phyloP scores from a whole-genome alignment of 2,329 filamentous ascomycete genomes.

The Stagonosporopsis chrysanthemi region DNA sequence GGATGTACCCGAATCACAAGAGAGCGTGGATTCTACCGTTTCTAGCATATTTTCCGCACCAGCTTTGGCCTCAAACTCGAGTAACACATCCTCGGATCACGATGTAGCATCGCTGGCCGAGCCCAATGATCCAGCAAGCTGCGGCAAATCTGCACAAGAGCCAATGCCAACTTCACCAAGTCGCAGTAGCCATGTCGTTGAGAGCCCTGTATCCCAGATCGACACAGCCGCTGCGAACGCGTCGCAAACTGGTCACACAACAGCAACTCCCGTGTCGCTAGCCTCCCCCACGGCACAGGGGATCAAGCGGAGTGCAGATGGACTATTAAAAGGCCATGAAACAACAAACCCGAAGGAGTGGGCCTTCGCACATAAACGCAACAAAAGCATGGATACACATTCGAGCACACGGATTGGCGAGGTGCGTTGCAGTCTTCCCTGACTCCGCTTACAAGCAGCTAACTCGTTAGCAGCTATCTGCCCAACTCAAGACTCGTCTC shows the following conservation, averaged over 20 bases:
- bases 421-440: conserved; percentile 59
- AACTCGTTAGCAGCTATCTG: conserved; percentile 66
- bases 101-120: conserved; percentile 40
- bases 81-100: conserved; percentile 34
- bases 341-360: conserved; percentile 20
- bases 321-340: conserved; percentile 64
- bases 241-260: conserved; percentile 39
- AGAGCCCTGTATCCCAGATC: conserved; percentile 30
- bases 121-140: conserved; percentile 31
- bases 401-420: conserved; percentile 76
- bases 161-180: conserved; percentile 53
- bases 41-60: conserved; percentile 47
- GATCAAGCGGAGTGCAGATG: conserved; percentile 80
- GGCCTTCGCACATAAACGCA: conserved; percentile 68
- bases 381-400: conserved; percentile 72
- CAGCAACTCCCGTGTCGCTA: conserved; percentile 53
- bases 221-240: conserved; percentile 36
- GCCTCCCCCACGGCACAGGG: conserved; percentile 54
- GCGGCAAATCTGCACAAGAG: conserved; percentile 55
- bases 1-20: conserved; percentile 39
- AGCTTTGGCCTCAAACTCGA: conserved; percentile 40
- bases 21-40: conserved; percentile 42
- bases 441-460: conserved; percentile 28
- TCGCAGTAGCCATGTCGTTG: conserved; percentile 52
- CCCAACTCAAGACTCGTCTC: conserved; percentile 81